Evolutionary conservation across 495 filamentous ascomycete genomes (phyloP).

Genomic region (Delitschia confertaspora): DNA sequence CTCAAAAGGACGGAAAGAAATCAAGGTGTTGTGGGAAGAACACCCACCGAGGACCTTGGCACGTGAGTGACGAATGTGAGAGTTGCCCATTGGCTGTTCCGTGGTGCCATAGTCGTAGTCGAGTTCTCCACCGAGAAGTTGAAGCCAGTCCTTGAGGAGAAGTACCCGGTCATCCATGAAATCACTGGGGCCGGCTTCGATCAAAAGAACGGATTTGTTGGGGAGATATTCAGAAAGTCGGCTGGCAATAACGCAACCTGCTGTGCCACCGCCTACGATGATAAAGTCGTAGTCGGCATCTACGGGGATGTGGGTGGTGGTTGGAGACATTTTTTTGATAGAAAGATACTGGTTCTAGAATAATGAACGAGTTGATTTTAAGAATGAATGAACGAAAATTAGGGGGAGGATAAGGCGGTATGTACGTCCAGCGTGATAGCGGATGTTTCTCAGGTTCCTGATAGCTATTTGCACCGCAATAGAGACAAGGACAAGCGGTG

Average conservation of each 20-base stretch:
- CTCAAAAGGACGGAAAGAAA: constrained; percentile 75
- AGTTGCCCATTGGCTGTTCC: constrained; percentile 71
- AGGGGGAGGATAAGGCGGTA: no score
- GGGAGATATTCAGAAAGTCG: constrained; percentile 45
- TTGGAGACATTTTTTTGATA: constrained; percentile 35
- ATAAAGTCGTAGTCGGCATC: constrained; percentile 72
- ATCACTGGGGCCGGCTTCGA: constrained; percentile 42
- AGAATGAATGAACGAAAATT: no score
- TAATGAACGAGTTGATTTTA: no score
- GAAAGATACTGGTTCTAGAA: no score
- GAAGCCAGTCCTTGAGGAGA: constrained; percentile 71
- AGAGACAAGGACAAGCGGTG: no score
- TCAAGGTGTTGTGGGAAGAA: constrained; percentile 79
- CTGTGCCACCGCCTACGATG: constrained; percentile 79
- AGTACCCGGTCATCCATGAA: constrained; percentile 61
- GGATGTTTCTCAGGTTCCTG: no score
- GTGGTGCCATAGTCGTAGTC: constrained; percentile 83
- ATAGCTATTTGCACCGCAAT: no score
- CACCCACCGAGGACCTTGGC: constrained; percentile 81
- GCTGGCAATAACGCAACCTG: constrained; percentile 75
- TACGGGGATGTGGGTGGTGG: constrained; percentile 52
- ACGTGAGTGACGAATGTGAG: constrained; percentile 72
- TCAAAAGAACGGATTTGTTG: constrained; percentile 35
- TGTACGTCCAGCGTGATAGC: no score
- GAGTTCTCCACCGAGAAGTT: constrained; percentile 66